Percentiles rank a stretch among this genome's conserved stretches.
Conservation (phyloP, 2,329 filamentous ascomycete genomes). For the Fusarium udum region DNA sequence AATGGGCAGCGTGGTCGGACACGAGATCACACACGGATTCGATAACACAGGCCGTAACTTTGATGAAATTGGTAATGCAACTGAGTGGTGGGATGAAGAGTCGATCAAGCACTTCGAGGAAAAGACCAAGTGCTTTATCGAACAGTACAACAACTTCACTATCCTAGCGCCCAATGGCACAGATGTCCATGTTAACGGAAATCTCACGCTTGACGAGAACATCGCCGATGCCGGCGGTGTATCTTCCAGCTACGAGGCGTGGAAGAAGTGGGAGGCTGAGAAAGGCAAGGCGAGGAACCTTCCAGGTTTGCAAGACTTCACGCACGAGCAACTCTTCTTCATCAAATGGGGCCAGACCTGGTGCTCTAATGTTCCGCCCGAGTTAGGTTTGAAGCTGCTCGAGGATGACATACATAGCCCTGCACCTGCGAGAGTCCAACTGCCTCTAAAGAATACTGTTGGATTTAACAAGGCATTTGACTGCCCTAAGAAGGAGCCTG, state of each 20-base stretch:
- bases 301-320: slow-evolving; percentile 69
- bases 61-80: slow-evolving; percentile 71
- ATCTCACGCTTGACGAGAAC: slow-evolving; percentile 73
- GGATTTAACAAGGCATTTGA: slow-evolving; percentile 76
- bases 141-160: slow-evolving; percentile 72
- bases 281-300: slow-evolving; percentile 61
- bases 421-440: slow-evolving; percentile 67
- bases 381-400: slow-evolving; percentile 53
- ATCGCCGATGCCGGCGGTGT: slow-evolving; percentile 77
- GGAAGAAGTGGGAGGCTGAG: slow-evolving; percentile 66
- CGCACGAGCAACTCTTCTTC: slow-evolving; percentile 76
- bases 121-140: slow-evolving; percentile 70
- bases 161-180: slow-evolving; percentile 65
- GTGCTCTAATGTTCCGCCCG: slow-evolving; percentile 70
- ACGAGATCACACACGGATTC: slow-evolving; percentile 77
- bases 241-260: slow-evolving; percentile 69
- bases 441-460: slow-evolving; percentile 73
- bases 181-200: slow-evolving; percentile 68
- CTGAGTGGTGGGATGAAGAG: slow-evolving; percentile 72
- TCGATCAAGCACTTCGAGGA: slow-evolving; percentile 68
- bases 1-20: slow-evolving; percentile 73
- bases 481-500: slow-evolving; percentile 72
- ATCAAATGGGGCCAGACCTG: slow-evolving; percentile 71
- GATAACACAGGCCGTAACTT: slow-evolving; percentile 73
- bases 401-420: slow-evolving; percentile 74